Percentiles rank a stretch among this genome's conserved stretches.
Conservation (phyloP, 2,329 filamentous ascomycete species). For the Dactylellina sp. region DNA sequence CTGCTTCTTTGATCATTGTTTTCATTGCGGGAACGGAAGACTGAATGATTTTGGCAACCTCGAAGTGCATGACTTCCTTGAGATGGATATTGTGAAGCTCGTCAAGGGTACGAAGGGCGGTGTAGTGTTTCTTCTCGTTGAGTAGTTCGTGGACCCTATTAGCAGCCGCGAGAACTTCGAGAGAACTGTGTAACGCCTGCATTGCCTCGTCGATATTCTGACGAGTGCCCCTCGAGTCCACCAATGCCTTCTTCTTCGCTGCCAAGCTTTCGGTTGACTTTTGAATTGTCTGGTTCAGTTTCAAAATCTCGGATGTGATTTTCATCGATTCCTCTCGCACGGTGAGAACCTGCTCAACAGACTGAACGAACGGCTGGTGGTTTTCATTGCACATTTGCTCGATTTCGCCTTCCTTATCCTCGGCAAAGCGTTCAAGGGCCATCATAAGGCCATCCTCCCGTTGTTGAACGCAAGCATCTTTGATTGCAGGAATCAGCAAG, state of each 20-base stretch:
- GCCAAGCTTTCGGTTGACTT: constrained; percentile 92
- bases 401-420: constrained; percentile 88
- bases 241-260: constrained; percentile 91
- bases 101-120: constrained; percentile 89
- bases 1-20: constrained; percentile 91
- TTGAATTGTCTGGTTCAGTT: constrained; percentile 94
- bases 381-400: constrained; percentile 94
- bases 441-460: constrained; percentile 79
- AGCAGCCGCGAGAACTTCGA: constrained; percentile 90
- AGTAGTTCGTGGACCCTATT: constrained; percentile 95
- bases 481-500: constrained; percentile 91
- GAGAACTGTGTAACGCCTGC: constrained; percentile 86
- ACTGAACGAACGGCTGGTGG: constrained; percentile 94
- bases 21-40: constrained; percentile 93
- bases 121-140: constrained; percentile 93
- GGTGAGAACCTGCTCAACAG: constrained; percentile 90
- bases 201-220: constrained; percentile 96
- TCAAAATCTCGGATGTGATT: constrained; percentile 88
- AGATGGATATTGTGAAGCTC: constrained; percentile 97
- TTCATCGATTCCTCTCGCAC: constrained; percentile 90
- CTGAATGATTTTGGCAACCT: constrained; percentile 94
- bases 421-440: constrained; percentile 82
- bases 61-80: constrained; percentile 92
- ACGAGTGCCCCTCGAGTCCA: constrained; percentile 89
- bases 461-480: constrained; percentile 83